Base-by-base conservation (phyloP, 1,139 yeast species). In the Nakaseomyces delphensis region DNA sequence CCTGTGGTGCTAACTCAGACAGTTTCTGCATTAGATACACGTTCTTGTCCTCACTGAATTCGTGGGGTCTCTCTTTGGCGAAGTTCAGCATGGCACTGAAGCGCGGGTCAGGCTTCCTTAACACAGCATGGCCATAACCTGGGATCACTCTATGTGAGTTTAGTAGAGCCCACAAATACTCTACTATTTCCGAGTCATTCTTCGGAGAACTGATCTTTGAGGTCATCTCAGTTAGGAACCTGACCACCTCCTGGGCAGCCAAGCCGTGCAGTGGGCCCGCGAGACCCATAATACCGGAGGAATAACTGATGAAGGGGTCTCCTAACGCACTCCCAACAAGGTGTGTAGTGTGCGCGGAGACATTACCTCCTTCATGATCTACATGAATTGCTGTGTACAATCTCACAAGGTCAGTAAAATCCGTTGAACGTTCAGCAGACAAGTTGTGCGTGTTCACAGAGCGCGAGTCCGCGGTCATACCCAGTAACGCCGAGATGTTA, bases 191-290 rank as follows among this genome's bases (percentile, higher is more conserved):
- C 64, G 74, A 79, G 66, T 77, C 75, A 54, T 86, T 73, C 71
- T 71, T 73, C 61, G 80, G 80, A 59, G 84, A 83, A 52, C 82
- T 73, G 57, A 86, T 75, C 64, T 76, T 84, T 48, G 75, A 74
- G 70, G 77, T 77, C 79, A 87, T 79, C 66, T 81, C 81, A 67
- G 83, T 75, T 63, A 89, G 76, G 83, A 95, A 89, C 69, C 87
- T 87, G 63, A 89, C 79, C 48, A 89, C 97, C 73, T 89, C 97
- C 73, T 89, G 97, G 73, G 89, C 89, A 55, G 97, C 97, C 70
- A 94, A 81, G 53, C 97, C 97, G 69, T 89, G 97, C 64, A 89
- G 78, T 54, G 97, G 97, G 67, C 97, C 97, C 48, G 97, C 97
- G 64, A 89, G 77, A 69, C 97, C 97, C 71, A 85, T 84, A 66